Percentiles rank a stretch among this genome's conserved stretches.
Evolutionary conservation across 768 basidiomycete species (phyloP).

Genomic region (Leccinum incarnatum): DNA sequence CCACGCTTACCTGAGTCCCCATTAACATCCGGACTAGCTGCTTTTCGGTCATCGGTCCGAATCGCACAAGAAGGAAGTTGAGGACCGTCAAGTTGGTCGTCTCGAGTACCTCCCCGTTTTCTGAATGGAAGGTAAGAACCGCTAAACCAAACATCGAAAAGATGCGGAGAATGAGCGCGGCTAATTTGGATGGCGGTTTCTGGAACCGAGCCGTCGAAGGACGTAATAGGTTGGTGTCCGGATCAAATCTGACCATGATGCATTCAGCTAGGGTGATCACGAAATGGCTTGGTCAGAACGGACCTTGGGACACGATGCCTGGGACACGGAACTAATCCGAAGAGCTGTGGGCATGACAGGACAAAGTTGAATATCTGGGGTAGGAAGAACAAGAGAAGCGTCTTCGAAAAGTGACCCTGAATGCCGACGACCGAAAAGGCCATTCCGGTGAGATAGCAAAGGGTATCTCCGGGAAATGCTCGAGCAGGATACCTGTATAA

Average conservation of each 20-base stretch:
- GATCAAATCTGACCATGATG: constrained; percentile 57
- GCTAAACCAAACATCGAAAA: constrained; percentile 67
- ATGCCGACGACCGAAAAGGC: constrained; percentile 98
- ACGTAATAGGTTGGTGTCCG: constrained; percentile 69
- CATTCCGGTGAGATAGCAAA: constrained; percentile 98
- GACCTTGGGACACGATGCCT: constrained; percentile 91
- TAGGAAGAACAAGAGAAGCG: constrained; percentile 91
- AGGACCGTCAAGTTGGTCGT: constrained; percentile 90
- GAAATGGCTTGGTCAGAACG: constrained; percentile 19
- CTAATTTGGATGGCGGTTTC: constrained; percentile 52
- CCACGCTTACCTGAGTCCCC: constrained; percentile 58
- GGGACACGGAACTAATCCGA: constrained; percentile 91
- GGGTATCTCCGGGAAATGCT: constrained; percentile 93
- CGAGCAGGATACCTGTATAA: constrained; percentile 88
- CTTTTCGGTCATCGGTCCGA: constrained; percentile 87
- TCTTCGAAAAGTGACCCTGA: constrained; percentile 97
- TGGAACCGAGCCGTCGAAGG: constrained; percentile 70
- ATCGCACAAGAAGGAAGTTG: constrained; percentile 75
- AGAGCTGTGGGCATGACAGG: constrained; percentile 90
- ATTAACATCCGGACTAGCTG: constrained; percentile 72
- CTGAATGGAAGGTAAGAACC: constrained; percentile 53
- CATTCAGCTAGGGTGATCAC: not conserved
- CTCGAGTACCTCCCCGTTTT: constrained; percentile 58
- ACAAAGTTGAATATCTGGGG: constrained; percentile 99
- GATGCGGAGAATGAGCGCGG: constrained; percentile 53